Conservation (phyloP, 345 rosid species). For the Tarenaya hassleriana region DNA sequence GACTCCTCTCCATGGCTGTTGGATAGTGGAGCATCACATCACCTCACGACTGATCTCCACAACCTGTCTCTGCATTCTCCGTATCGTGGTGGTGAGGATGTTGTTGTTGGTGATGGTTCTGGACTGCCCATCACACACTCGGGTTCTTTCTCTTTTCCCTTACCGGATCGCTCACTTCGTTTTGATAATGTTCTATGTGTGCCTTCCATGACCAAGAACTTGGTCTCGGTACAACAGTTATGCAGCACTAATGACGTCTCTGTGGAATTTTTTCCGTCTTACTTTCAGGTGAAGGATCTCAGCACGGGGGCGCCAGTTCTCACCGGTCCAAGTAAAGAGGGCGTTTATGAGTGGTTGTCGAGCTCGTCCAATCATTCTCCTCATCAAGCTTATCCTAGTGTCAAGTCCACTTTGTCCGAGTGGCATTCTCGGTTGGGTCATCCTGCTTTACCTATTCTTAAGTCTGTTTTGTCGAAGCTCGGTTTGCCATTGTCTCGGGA, state of each 20-base stretch:
- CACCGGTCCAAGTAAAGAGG: not conserved
- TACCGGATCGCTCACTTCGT: not conserved
- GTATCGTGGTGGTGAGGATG: no score
- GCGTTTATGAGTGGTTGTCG: not conserved
- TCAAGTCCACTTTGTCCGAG: not conserved
- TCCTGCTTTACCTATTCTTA: not conserved
- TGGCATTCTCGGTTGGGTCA: slow-evolving; percentile 5
- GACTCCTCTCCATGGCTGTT: not conserved
- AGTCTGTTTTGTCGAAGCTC: not conserved
- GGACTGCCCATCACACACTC: not conserved
- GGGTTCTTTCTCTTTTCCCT: not conserved
- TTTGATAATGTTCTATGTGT: slow-evolving; percentile 9
- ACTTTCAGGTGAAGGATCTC: slow-evolving; percentile 6
- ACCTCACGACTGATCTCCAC: not conserved
- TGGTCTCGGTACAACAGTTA: not conserved
- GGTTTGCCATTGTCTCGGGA: not conserved
- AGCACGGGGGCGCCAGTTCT: not conserved
- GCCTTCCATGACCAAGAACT: not conserved
- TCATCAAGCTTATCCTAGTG: no score
- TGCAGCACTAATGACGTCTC: not conserved
- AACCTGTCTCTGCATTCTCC: no score
- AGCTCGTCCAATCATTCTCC: not conserved
- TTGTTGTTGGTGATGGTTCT: not conserved
- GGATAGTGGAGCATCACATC: not conserved
- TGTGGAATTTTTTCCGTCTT: slow-evolving; percentile 3